Evolutionary conservation across 1,139 yeast genomes (phyloP).

Genomic region (Hyphopichia burtonii): DNA sequence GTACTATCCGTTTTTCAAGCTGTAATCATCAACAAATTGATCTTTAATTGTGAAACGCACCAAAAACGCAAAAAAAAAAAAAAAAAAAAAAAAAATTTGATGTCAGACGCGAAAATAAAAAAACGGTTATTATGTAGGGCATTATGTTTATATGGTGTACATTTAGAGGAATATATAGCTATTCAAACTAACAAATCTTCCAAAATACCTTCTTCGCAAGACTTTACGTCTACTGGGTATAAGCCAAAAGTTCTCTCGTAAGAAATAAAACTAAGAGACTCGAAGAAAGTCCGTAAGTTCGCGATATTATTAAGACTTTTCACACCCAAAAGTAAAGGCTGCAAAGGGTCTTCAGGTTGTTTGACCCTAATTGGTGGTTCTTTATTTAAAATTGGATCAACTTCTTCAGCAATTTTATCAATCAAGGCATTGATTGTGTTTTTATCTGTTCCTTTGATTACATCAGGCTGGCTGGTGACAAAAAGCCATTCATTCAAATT

Average conservation of each 20-base stretch:
- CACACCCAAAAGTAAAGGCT: constrained; percentile 51
- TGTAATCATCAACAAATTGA: neutral
- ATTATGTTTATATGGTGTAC: neutral
- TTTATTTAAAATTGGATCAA: constrained; percentile 36
- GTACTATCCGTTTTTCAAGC: neutral
- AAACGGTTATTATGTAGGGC: no score
- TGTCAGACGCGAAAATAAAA: neutral
- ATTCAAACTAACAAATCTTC: constrained; percentile 33
- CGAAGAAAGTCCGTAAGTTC: constrained; percentile 65
- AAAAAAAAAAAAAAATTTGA: neutral
- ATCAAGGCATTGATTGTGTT: constrained; percentile 38
- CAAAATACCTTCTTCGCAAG: constrained; percentile 54
- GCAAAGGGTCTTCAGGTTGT: constrained; percentile 19
- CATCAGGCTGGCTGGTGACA: constrained; percentile 68
- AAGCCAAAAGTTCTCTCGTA: constrained; percentile 72
- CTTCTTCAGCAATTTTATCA: constrained; percentile 47
- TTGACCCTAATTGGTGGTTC: constrained; percentile 32
- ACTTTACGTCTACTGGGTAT: constrained; percentile 43
- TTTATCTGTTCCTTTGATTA: constrained; percentile 43
- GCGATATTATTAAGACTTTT: constrained; percentile 43
- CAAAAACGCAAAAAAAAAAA: neutral
- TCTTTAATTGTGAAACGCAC: constrained; percentile 4
- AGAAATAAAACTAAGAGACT: constrained; percentile 65
- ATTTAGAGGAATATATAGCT: neutral
- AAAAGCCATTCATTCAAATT: constrained; percentile 84